Conservation (phyloP, 345 rosid genomes). For the Syzygium grande region DNA sequence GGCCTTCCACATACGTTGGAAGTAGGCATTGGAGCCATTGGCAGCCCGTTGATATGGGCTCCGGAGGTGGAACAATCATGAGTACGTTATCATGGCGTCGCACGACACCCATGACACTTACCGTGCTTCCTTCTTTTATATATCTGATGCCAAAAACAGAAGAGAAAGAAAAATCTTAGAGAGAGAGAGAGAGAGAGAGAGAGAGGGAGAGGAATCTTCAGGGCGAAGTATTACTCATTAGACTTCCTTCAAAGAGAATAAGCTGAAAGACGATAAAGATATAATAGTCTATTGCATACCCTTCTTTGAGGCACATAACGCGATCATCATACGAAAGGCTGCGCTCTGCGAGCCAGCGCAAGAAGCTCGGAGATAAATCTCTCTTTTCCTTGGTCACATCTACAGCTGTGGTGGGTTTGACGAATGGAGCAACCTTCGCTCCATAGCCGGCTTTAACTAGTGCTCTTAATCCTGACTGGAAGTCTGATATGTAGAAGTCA, state of each 20-base stretch:
- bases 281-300: slow-evolving; percentile 25
- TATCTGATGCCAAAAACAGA: slow-evolving; percentile 34
- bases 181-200: neutral
- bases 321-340: slow-evolving; percentile 57
- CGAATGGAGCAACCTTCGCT: slow-evolving; percentile 81
- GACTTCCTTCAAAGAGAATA: neutral
- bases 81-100: slow-evolving; percentile 77
- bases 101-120: slow-evolving; percentile 93
- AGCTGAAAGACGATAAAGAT: neutral
- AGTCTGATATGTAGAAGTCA: slow-evolving; percentile 91
- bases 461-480: slow-evolving; percentile 88
- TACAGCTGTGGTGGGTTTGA: slow-evolving; percentile 54
- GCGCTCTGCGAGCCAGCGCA: slow-evolving; percentile 73
- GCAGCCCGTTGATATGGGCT: slow-evolving; percentile 69
- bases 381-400: slow-evolving; percentile 50
- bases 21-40: slow-evolving; percentile 69
- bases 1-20: slow-evolving; percentile 73
- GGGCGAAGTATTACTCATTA: neutral
- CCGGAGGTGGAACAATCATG: slow-evolving; percentile 71
- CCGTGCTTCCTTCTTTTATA: slow-evolving; percentile 89
- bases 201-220: neutral
- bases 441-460: slow-evolving; percentile 90
- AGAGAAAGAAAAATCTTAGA: neutral
- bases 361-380: slow-evolving; percentile 67
- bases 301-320: slow-evolving; percentile 87